A percentile compares a stretch with the other conserved stretches of the same genome.
phyloP scores from a whole-genome alignment of 352 stramenopile species.

The Phytophthora citricola region DNA sequence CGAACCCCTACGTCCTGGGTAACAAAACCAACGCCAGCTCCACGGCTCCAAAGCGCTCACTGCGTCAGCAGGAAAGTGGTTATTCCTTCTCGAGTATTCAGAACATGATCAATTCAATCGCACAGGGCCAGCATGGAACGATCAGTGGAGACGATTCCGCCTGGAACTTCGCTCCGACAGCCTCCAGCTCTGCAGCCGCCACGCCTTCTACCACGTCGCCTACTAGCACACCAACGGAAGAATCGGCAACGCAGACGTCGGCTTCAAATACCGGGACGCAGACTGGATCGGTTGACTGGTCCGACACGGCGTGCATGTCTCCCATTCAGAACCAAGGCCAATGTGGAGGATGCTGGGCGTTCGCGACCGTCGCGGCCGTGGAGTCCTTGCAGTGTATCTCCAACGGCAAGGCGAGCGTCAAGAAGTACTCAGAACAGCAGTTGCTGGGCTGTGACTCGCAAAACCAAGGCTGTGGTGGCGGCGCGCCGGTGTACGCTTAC shows the following conservation, averaged over 20 bases:
- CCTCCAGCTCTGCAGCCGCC: not conserved
- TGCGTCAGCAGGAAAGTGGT: slow-evolving; percentile 21
- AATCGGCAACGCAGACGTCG: not conserved
- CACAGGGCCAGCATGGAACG: slow-evolving; percentile 16
- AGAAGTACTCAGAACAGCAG: slow-evolving; percentile 92
- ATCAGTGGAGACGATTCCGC: too few relatives aligned
- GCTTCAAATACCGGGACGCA: slow-evolving; percentile 15
- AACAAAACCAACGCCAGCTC: slow-evolving; percentile 12
- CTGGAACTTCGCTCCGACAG: too few relatives aligned
- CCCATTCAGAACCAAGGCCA: slow-evolving; percentile 95
- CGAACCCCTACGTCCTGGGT: slow-evolving; percentile 33
- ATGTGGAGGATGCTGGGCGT: slow-evolving; percentile 98
- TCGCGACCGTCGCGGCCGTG: slow-evolving; percentile 91
- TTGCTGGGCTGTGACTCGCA: slow-evolving; percentile 89
- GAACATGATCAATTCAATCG: slow-evolving; percentile 29
- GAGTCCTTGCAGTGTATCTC: slow-evolving; percentile 90
- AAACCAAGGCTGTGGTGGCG: slow-evolving; percentile 91
- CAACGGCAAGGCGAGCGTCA: slow-evolving; percentile 57
- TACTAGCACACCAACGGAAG: too few relatives aligned
- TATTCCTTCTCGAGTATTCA: slow-evolving; percentile 36
- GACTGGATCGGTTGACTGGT: slow-evolving; percentile 41
- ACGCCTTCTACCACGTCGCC: not conserved
- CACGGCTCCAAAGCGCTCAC: slow-evolving; percentile 19
- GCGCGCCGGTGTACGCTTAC: slow-evolving; percentile 90
- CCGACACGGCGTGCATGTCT: slow-evolving; percentile 44